phyloP scores from a whole-genome alignment of 805 yeast species.

The Starmerella sirachaensis region DNA sequence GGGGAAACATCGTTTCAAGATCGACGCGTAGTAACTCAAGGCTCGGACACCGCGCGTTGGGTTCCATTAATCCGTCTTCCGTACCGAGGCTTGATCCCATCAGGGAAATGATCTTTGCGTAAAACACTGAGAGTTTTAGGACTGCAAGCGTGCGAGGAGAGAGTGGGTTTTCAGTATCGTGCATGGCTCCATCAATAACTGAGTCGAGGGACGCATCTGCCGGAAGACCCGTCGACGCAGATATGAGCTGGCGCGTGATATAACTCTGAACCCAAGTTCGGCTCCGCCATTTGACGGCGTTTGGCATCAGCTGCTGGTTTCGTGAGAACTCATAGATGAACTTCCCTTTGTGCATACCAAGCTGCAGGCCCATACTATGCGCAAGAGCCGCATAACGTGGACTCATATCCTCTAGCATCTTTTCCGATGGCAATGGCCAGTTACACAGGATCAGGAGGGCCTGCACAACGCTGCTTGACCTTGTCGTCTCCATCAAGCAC shows the following conservation, averaged over 20 bases:
- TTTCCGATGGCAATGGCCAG: slow-evolving; percentile 91
- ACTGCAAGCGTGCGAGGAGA: slow-evolving; percentile 56
- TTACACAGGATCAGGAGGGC: slow-evolving; percentile 71
- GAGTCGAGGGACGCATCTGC: slow-evolving; percentile 77
- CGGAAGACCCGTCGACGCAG: slow-evolving; percentile 76
- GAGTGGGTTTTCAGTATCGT: slow-evolving; percentile 39
- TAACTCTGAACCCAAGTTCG: slow-evolving; percentile 84
- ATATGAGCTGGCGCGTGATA: slow-evolving; percentile 83
- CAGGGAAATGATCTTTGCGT: slow-evolving; percentile 66
- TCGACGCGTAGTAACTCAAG: slow-evolving; percentile 69
- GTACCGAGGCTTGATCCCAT: slow-evolving; percentile 79
- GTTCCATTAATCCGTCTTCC: slow-evolving; percentile 82
- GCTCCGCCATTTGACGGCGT: slow-evolving; percentile 90
- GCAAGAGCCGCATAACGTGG: slow-evolving; percentile 83
- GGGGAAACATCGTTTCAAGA: slow-evolving; percentile 54
- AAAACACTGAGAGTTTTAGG: slow-evolving; percentile 65
- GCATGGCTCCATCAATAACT: slow-evolving; percentile 63
- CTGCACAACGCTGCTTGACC: slow-evolving; percentile 88
- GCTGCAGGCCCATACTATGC: slow-evolving; percentile 66
- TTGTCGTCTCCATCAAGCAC: slow-evolving; percentile 85
- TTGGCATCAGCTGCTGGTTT: slow-evolving; percentile 76
- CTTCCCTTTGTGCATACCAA: slow-evolving; percentile 84
- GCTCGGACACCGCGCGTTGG: slow-evolving; percentile 68
- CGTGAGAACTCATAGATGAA: slow-evolving; percentile 83
- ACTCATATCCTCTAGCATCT: slow-evolving; percentile 82